Evolutionary conservation across 1,284 basidiomycete genomes (phyloP).

Genomic region (Sutorius eximius): DNA sequence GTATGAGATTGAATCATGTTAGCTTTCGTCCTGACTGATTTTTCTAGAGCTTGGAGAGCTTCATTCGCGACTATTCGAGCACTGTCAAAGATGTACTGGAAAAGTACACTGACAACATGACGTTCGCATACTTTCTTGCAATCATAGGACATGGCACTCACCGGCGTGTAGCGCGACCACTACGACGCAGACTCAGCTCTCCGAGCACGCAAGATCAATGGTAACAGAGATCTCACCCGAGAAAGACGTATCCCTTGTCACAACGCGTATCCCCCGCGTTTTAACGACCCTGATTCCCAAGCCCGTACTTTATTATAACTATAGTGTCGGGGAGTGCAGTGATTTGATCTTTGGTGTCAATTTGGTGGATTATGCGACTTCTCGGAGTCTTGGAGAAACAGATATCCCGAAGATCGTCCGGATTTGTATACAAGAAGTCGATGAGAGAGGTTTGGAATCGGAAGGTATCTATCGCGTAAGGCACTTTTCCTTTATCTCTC

Average conservation of each 20-base stretch:
- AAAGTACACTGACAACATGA: constrained; percentile 76
- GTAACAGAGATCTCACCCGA: constrained; percentile 70
- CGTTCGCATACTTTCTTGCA: constrained; percentile 43
- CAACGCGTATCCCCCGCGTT: constrained; percentile 55
- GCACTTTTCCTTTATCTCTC: constrained; percentile 3
- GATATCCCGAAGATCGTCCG: constrained; percentile 83
- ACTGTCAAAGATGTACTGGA: constrained; percentile 66
- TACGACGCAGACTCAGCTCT: constrained; percentile 67
- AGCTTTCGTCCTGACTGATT: constrained; percentile 10
- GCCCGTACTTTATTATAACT: constrained; percentile 74
- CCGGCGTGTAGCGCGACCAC: constrained; percentile 56
- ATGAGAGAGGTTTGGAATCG: constrained; percentile 73
- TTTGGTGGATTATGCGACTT: constrained; percentile 89
- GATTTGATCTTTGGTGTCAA: constrained; percentile 93
- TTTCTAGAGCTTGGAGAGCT: constrained; percentile 72
- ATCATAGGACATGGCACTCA: constrained; percentile 13
- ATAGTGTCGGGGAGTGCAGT: constrained; percentile 82
- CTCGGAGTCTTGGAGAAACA: constrained; percentile 70
- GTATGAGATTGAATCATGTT: constrained; percentile 42
- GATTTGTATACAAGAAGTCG: constrained; percentile 85
- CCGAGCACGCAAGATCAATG: constrained; percentile 53
- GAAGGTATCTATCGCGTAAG: constrained; percentile 86
- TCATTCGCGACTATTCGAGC: constrained; percentile 72
- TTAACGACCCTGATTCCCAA: constrained; percentile 64
- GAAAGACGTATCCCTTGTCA: constrained; percentile 62